Evolutionary conservation across 768 basidiomycete species (phyloP), one percentile per base, ranked within the genome.

Genomic region (Saitozyma sp.): DNA sequence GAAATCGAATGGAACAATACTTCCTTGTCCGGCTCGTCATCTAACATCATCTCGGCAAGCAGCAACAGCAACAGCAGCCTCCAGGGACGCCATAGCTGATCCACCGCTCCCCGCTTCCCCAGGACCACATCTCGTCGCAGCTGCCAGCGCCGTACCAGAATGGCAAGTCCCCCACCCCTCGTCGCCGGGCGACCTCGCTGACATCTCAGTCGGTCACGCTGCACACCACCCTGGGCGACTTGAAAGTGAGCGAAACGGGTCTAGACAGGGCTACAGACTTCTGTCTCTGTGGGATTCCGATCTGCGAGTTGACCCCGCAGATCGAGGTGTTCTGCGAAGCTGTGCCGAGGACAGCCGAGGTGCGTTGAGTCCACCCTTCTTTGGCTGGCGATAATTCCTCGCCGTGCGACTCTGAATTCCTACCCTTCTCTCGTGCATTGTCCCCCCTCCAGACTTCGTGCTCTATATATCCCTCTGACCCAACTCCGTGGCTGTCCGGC

Each of bases 291-390:
- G 29, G 5, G 5, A 5, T 2, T 29, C 58, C 50, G 43, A 53
- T 56, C 16, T 50, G 7, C 53, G n/a, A 58, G 54, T 39, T 9
- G 39, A 53, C 37, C 54, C 29, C 52, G 1, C 76, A 97, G 93
- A 87, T 98, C 64, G 96, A 99, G 80, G 78, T 99, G 11, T 98
- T 98, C 81, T 98, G 96, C 78, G 96, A 99, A 80, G 88, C 95
- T 7, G 90, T 92, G 17, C 96, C 96, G 20, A 92, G 92, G 79
- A 84, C 93, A 10, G 92, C 94, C 68, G 95, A 99, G 84, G 94
- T 92, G 29, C 17, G 61, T 57, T 38, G 29, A 5, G 29, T 29
- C 29, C 5, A 29, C 29, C 2, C 29, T 29, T 29, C 29, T 29
- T 29, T 29, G 2, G 29, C 29, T 2, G 29, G 2, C 2, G 2